Evolutionary conservation across 2,329 filamentous ascomycete genomes (phyloP).

Genomic region (Fusarium scirpi): DNA sequence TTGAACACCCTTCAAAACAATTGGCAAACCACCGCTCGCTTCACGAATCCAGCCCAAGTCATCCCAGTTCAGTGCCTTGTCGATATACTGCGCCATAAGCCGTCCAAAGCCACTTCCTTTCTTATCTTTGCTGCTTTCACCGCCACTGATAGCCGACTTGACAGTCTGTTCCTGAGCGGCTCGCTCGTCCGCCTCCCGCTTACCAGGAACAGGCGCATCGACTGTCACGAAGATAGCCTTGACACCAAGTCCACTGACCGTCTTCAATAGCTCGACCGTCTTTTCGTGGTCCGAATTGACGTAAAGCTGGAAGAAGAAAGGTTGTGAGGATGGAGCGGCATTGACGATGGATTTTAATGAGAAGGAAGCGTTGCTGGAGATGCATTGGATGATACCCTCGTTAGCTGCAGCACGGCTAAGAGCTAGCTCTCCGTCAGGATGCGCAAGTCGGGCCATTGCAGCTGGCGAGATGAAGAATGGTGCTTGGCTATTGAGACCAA

Average conservation of each 20-base stretch:
- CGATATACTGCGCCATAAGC: slow-evolving; percentile 64
- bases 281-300: slow-evolving; percentile 64
- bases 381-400: slow-evolving; percentile 45
- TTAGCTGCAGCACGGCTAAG: slow-evolving; percentile 43
- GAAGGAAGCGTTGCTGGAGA: slow-evolving; percentile 45
- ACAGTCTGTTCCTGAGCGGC: slow-evolving; percentile 60
- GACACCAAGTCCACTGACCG: slow-evolving; percentile 60
- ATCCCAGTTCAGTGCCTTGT: slow-evolving; percentile 63
- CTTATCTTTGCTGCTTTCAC: slow-evolving; percentile 60
- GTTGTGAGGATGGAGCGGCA: slow-evolving; percentile 31
- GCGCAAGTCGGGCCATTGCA: slow-evolving; percentile 72
- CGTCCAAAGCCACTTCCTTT: slow-evolving; percentile 66
- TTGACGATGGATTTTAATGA: slow-evolving; percentile 41
- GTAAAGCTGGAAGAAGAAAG: slow-evolving; percentile 60
- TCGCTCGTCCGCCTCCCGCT: slow-evolving; percentile 68
- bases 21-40: slow-evolving; percentile 57
- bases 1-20: slow-evolving; percentile 70
- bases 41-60: slow-evolving; percentile 65
- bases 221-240: slow-evolving; percentile 63
- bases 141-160: slow-evolving; percentile 54
- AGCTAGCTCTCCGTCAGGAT: slow-evolving; percentile 69
- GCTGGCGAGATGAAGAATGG: slow-evolving; percentile 75
- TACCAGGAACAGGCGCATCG: slow-evolving; percentile 66
- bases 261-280: slow-evolving; percentile 59
- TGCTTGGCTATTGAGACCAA: slow-evolving; percentile 62